Evolutionary conservation across 1,284 basidiomycete species (phyloP).

Genomic region (Rhizoctonia solani): DNA sequence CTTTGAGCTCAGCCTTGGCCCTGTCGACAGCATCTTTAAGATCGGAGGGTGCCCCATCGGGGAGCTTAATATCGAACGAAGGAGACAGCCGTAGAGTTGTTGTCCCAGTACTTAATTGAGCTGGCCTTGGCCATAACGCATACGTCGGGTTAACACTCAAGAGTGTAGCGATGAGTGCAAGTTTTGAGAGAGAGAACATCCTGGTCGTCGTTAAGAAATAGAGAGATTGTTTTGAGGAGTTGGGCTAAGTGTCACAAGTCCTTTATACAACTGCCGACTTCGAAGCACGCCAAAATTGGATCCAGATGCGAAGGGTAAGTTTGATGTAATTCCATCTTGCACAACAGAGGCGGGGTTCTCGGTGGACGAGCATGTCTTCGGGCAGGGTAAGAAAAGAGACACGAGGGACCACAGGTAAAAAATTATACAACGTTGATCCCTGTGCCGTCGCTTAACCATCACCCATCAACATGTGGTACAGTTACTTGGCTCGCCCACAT

Average conservation of each 20-base stretch:
- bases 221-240: background rate
- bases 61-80: conserved; percentile 53
- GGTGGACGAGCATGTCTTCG: background rate
- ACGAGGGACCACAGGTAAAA: no score
- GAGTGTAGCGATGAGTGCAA: conserved; percentile 10
- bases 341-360: conserved; percentile 11
- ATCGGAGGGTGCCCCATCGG: conserved; percentile 51
- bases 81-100: conserved; percentile 56
- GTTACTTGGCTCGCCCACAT: no score
- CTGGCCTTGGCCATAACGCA: conserved; percentile 68
- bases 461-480: background rate
- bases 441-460: conserved; percentile 23
- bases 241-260: no score
- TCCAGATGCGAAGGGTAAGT: no score
- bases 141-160: conserved; percentile 25
- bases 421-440: background rate
- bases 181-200: conserved; percentile 3
- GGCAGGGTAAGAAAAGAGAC: no score
- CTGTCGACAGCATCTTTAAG: conserved; percentile 52
- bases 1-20: conserved; percentile 48
- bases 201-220: background rate
- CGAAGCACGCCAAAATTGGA: no score
- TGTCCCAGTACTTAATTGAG: conserved; percentile 54
- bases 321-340: no score
- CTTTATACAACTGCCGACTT: no score